Base-by-base conservation (phyloP, 495 filamentous ascomycete species). In the Aspergillus bertholletiae region DNA sequence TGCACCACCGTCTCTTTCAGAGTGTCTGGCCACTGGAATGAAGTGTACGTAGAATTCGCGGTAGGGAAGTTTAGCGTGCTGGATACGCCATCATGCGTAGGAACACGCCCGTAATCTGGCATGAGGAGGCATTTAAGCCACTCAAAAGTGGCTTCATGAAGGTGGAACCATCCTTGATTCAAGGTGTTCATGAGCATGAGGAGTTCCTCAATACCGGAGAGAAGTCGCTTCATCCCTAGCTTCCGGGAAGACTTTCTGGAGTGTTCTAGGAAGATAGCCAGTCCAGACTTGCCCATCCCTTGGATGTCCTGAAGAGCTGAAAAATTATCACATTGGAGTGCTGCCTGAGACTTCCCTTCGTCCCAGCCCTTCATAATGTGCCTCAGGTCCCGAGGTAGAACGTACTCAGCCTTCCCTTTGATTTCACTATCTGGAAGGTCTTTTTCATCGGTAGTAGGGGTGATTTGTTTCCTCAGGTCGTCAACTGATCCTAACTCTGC, bases 251-350 rank as follows among this genome's bases (percentile, higher is more conserved):
- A 78, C 12, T 84, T 79, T 50, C 86, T 89, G 1, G 89, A 85
- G 61, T 92, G 85, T 48, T 92, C 89, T 5, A 93, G 77, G 55
- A 96, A 94, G 5, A 88, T 84, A 13, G 87, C 81, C 9, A 93
- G 71, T 63, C 87, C 67, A 71, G 83, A 60, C 72, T 72, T 76
- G 76, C 81, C 61, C 68, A 76, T 59, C n/a, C 72, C 66, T 30
- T 62, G 70, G 27, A 73, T 66, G 46, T 70, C 62, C 72, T 78
- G 58, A 66, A 80, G 34, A 63, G 73, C 41, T 62, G 84, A 63
- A 28, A 78, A 58, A 37, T 77, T 81, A 51, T 84, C 81, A 23
- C 77, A 79, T 56, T 81, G 76, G 9, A 80, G 63, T 50, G 84
- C 74, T 18, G 77, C 74, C 32, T 78, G 80, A 20, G 80, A 77